Percentiles rank a stretch among this genome's conserved stretches.
phyloP scores from a whole-genome alignment of 1,284 basidiomycete genomes.

The Melampsora americana region DNA sequence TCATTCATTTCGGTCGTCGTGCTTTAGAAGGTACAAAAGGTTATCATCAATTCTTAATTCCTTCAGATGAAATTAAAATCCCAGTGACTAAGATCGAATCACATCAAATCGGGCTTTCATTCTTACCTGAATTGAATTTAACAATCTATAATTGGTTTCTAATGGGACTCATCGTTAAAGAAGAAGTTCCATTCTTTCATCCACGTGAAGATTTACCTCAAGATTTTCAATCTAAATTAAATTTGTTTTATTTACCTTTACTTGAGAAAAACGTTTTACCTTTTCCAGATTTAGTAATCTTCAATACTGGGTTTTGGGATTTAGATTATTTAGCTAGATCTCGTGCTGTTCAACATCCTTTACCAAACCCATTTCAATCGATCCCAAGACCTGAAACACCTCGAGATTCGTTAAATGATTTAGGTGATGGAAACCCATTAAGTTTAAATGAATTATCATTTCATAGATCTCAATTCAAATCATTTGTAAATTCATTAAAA shows the following conservation, averaged over 20 bases:
- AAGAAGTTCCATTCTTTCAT: constrained; percentile 39
- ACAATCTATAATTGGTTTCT: constrained; percentile 40
- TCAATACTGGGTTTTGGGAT: constrained; percentile 42
- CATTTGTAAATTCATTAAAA: constrained; percentile 14
- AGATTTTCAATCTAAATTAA: constrained; percentile 10
- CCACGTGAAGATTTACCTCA: constrained; percentile 35
- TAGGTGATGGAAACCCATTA: constrained; percentile 26
- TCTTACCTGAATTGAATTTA: constrained; percentile 26
- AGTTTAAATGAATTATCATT: constrained; percentile 24
- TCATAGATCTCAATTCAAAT: constrained; percentile 7
- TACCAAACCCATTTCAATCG: constrained; percentile 5
- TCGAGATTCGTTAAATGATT: not conserved
- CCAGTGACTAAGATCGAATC: constrained; percentile 23
- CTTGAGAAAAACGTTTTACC: constrained; percentile 3
- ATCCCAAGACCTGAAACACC: not conserved
- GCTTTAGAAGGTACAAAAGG: constrained; percentile 9
- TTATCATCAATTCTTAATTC: constrained; percentile 10
- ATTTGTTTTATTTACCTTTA: constrained; percentile 21
- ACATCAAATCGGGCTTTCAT: constrained; percentile 20
- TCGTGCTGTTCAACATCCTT: not conserved
- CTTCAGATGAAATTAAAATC: constrained; percentile 11
- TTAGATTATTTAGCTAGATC: constrained; percentile 31
- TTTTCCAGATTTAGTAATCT: constrained; percentile 34
- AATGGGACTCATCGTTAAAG: constrained; percentile 20
- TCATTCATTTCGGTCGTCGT: constrained; percentile 24